A percentile compares a stretch with the other conserved stretches of the same genome.
Evolutionary conservation across 2,329 filamentous ascomycete genomes (phyloP).

Genomic region (Lachnellula subtilissima): DNA sequence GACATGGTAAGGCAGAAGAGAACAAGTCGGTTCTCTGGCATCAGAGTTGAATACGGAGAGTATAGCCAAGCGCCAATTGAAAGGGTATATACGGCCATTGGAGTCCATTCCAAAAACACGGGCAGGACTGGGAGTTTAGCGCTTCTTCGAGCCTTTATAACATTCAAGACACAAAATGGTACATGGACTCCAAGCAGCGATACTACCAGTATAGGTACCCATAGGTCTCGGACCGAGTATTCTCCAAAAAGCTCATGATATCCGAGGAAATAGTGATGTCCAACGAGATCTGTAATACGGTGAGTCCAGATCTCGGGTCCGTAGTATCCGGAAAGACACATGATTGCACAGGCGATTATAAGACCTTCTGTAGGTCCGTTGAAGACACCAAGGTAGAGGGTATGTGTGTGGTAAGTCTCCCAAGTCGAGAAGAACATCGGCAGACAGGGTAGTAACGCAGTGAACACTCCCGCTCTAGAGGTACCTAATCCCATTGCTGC

Average conservation of each 20-base stretch:
- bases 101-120: conserved; percentile 89
- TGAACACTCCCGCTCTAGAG: conserved; percentile 81
- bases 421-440: conserved; percentile 99
- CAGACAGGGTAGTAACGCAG: conserved; percentile 82
- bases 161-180: conserved; percentile 85
- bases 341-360: conserved; percentile 79
- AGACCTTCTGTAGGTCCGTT: conserved; percentile 96
- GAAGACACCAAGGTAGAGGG: conserved; percentile 90
- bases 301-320: conserved; percentile 84
- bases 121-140: conserved; percentile 71
- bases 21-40: conserved; percentile 79
- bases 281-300: conserved; percentile 66
- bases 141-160: conserved; percentile 67
- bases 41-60: conserved; percentile 78
- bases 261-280: conserved; percentile 48
- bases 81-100: conserved; percentile 75
- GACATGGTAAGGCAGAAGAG: conserved; percentile 91
- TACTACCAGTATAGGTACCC: conserved; percentile 67
- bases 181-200: conserved; percentile 70
- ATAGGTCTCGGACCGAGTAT: conserved; percentile 78
- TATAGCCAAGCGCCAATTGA: conserved; percentile 80
- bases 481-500: conserved; percentile 89
- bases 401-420: conserved; percentile 99
- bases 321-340: conserved; percentile 81
- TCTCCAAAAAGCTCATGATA: conserved; percentile 59